Percentiles rank a stretch among this genome's conserved stretches.
phyloP scores from a whole-genome alignment of 352 stramenopile species.

The Lagenidium giganteum region DNA sequence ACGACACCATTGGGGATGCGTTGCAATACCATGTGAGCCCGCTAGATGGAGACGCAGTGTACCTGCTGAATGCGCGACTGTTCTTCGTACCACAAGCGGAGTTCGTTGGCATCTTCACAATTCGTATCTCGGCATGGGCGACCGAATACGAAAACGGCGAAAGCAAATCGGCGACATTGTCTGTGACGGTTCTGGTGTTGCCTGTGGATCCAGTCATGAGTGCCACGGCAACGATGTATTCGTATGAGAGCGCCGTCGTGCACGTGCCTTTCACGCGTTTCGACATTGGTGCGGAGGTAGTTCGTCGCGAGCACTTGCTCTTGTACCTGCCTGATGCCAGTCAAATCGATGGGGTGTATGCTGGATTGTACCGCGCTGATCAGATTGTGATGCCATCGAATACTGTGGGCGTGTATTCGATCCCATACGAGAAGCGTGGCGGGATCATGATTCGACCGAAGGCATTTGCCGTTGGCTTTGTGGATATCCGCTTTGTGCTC shows the following conservation, averaged over 20 bases:
- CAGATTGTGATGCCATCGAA: too few relatives aligned
- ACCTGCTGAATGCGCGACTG: too few relatives aligned
- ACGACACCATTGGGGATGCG: too few relatives aligned
- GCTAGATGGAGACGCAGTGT: too few relatives aligned
- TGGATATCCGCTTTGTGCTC: constrained; percentile 31
- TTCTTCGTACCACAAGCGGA: constrained; percentile 4
- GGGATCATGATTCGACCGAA: constrained; percentile 20
- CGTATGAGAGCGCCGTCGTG: background rate
- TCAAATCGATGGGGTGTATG: constrained; percentile 32
- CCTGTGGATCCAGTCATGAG: constrained; percentile 9
- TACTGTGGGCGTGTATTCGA: constrained; percentile 30
- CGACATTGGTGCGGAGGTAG: constrained; percentile 10
- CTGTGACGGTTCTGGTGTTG: constrained; percentile 11
- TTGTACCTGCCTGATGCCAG: constrained; percentile 23
- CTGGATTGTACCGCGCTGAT: constrained; percentile 18
- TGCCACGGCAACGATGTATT: constrained; percentile 1
- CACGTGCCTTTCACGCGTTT: constrained; percentile 8
- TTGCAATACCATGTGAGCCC: too few relatives aligned
- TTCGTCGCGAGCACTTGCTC: constrained; percentile 8
- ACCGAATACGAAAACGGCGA: constrained; percentile 3
- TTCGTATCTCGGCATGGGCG: constrained; percentile 2
- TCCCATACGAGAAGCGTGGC: constrained; percentile 27
- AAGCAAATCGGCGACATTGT: background rate
- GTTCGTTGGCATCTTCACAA: constrained; percentile 10
- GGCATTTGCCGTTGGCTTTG: constrained; percentile 23